Conservation (phyloP, 306 rosid genomes). For the Vigna hirtella region DNA sequence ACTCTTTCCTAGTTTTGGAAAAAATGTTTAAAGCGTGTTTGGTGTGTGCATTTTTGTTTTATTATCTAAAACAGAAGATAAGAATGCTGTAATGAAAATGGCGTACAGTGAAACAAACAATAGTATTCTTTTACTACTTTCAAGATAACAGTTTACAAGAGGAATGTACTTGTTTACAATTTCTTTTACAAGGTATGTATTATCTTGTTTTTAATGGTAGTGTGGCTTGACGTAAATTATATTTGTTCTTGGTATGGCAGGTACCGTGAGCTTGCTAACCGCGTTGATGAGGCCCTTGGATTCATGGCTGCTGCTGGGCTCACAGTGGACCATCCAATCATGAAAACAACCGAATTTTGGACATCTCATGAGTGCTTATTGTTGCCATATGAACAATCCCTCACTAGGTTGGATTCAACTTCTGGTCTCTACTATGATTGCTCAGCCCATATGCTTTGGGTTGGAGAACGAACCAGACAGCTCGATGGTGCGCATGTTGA, state of each 20-base stretch:
- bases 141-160: not conserved
- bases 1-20: not conserved
- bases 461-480: constrained; percentile 93
- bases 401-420: constrained; percentile 96
- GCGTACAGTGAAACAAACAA: not conserved
- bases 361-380: constrained; percentile 96
- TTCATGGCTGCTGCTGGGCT: constrained; percentile 99
- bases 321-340: constrained; percentile 92
- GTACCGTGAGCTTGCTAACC: constrained; percentile 92
- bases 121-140: not conserved
- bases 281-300: constrained; percentile 99
- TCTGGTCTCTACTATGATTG: constrained; percentile 94
- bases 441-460: constrained; percentile 99
- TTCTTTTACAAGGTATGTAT: not conserved
- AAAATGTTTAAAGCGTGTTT: not conserved
- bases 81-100: not conserved
- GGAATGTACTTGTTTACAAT: not conserved
- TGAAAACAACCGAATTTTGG: constrained; percentile 98
- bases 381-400: constrained; percentile 94
- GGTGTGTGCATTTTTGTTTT: not conserved
- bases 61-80: not conserved
- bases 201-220: constrained; percentile 9
- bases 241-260: constrained; percentile 54
- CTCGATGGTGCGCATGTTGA: constrained; percentile 98
- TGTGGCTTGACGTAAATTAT: constrained; percentile 10